Base-by-base conservation (phyloP, 768 basidiomycete genomes). In the Panaeolus papilionaceus region DNA sequence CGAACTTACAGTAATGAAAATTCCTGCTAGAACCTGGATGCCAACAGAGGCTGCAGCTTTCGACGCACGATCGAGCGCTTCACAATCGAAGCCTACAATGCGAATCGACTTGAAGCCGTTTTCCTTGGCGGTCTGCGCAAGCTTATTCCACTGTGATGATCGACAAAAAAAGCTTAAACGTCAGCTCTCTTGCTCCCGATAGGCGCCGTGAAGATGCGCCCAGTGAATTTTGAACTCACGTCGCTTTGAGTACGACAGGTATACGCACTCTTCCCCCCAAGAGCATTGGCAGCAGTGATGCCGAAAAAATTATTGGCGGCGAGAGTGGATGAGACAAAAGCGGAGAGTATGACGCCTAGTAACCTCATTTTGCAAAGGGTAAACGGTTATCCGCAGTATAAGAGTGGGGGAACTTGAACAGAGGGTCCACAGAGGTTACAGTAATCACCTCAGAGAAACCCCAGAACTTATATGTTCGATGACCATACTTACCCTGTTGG, bases 81-180 rank as follows among this genome's bases (percentile, higher is more conserved):
- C 73, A 65, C 81, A 82, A 54, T 83, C 81, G 64, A 83, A 80
- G 26, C 78, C 80, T 7, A 75, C 63, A 61, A 83, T 78, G 33
- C 79, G 77, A 66, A 82, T 77, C 4, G 80, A 72, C 4, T 66
- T 69, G 72, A 82, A 81, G 4, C 80, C 81, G 38, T 74, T 67
- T 26, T 64, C 65, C 64, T 71, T 75, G 8, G 80, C 80, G 23
- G 76, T 72, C 12, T 66, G 72, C 9, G 79, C 80, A 23, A 83
- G 54, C 8, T 70, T 51, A 62, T 79, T 81, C 81, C 81, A 82
- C 80, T 82, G n/a, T 58, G 51, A 28, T 23, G 54, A 28, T 9
- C 3, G 5, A 3, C 16, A n/a, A 42, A 42, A 28, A 44, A 14
- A n/a, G 44, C 7, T 49, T 23, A 49, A 8, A 11, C 7, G 16